These are phyloP conservation scores for Sextonia rubra DNA, from an alignment of 164 flowering plant genomes.

Conservation along the genomic window DNA sequence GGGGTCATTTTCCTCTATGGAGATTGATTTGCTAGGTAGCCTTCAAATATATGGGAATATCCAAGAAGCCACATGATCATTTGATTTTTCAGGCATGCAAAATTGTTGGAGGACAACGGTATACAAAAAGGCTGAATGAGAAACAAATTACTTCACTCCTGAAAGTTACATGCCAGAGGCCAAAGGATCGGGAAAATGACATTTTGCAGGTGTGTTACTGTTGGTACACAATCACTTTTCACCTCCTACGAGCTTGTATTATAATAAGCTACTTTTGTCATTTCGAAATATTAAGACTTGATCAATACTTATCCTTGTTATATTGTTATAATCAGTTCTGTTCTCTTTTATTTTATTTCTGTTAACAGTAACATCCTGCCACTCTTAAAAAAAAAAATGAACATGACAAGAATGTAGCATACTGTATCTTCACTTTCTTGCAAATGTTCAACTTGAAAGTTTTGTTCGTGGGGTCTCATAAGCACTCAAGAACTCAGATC, in stretches of 20 bases:
- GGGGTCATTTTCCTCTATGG: neutral
- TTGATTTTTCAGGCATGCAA: constrained; percentile 58
- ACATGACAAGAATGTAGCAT: too few relatives aligned
- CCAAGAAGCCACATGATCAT: constrained; percentile 6
- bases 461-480: too few relatives aligned
- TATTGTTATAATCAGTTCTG: too few relatives aligned
- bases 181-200: constrained; percentile 64
- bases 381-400: too few relatives aligned
- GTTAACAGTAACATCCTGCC: too few relatives aligned
- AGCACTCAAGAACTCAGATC: too few relatives aligned
- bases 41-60: neutral
- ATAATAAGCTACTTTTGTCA: neutral
- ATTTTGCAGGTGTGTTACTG: constrained; percentile 50
- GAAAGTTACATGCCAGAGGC: constrained; percentile 82
- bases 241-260: neutral
- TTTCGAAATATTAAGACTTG: neutral
- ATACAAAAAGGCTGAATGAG: constrained; percentile 74
- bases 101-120: constrained; percentile 79
- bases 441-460: too few relatives aligned
- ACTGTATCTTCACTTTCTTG: too few relatives aligned
- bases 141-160: constrained; percentile 71
- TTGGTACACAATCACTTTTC: neutral
- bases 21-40: constrained; percentile 1
- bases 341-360: too few relatives aligned
- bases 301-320: neutral